Base-by-base conservation (phyloP, 257 asterid species). In the Eucommia ulmoides region DNA sequence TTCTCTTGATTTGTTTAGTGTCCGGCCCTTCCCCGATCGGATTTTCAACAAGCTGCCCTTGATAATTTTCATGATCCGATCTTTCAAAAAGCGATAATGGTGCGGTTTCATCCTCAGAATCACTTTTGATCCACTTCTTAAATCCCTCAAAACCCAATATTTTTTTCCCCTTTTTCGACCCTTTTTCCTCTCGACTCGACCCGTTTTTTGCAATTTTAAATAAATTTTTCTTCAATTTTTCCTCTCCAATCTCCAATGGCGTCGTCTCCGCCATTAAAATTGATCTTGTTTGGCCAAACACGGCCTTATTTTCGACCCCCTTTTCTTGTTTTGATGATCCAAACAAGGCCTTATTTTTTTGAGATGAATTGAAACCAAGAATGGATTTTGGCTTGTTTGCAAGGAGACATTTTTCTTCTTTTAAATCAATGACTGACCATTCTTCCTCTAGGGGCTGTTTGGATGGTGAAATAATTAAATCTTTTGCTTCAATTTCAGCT, bases 401-500 rank as follows among this genome's bases (percentile, higher is more conserved):
- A n/a, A n/a, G n/a, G n/a, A n/a, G n/a, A n/a, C 59, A 41, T 19
- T 61, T 67, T 52, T 52, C 45, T 6, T 53, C 72, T 26, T 19
- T 55, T 11, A 60, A 46, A 23, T 78, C 80, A 15, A 83, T 64
- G 20, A 64, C 79, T 19, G 94, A 74, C 95, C 93, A 84, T 50
- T 73, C 93, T 20, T 84, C 87, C 24, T 66, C 70, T 15, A 73
- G 51, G 17, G 23, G 20, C 54, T 72, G 64, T 64, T 53, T 84
- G 33, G 65, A 61, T 41, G 61, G 64, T 20, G 65, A 76, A 41
- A 74, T 63, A 19, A 74, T 64, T 24, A 88, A 83, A 59, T 88
- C 91, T 26, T 72, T 80, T 44, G 94, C 85, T 61, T 79, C 87
- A 53, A 88, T 88, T 68, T 75, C 86, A 45, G 89, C 97, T 52